phyloP scores from a whole-genome alignment of 106 monocot species.

The Acanthochlamys bracteata region DNA sequence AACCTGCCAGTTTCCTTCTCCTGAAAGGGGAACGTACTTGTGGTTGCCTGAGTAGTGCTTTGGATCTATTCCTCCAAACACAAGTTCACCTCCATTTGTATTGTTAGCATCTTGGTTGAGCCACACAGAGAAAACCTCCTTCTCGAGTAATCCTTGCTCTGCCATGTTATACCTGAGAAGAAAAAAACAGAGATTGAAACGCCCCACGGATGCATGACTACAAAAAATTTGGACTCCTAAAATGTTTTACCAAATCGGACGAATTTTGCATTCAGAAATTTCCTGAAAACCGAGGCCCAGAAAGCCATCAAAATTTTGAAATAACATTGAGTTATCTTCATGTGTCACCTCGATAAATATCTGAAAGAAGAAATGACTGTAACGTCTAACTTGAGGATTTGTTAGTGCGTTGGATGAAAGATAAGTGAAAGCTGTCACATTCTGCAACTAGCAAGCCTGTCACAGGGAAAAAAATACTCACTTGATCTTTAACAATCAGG shows the following conservation, averaged over 20 bases:
- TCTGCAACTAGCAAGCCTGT: background rate
- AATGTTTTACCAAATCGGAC: conserved; percentile 53
- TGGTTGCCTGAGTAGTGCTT: conserved; percentile 69
- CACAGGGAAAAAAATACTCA: conserved; percentile 8
- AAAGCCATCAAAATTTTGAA: conserved; percentile 83
- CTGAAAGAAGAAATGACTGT: conserved; percentile 22
- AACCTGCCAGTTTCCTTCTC: conserved; percentile 84
- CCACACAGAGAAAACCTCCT: conserved; percentile 83
- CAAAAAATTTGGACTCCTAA: too few species aligned
- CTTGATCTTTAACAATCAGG: conserved; percentile 57
- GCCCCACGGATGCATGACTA: too few species aligned
- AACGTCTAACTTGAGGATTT: too few species aligned
- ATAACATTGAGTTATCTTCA: conserved; percentile 50
- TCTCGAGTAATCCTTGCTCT: conserved; percentile 43
- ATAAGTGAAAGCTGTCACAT: too few species aligned
- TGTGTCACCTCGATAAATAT: conserved; percentile 82
- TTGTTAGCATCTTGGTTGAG: conserved; percentile 52
- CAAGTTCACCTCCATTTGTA: conserved; percentile 58
- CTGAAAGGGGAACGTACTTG: conserved; percentile 62
- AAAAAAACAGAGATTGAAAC: background rate
- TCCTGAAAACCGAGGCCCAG: conserved; percentile 85
- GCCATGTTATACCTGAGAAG: conserved; percentile 54
- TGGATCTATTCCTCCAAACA: conserved; percentile 75
- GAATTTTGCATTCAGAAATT: conserved; percentile 59
- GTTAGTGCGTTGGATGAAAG: background rate